Base-by-base conservation (phyloP, 495 filamentous ascomycete genomes). In the Rhypophila decipiens region DNA sequence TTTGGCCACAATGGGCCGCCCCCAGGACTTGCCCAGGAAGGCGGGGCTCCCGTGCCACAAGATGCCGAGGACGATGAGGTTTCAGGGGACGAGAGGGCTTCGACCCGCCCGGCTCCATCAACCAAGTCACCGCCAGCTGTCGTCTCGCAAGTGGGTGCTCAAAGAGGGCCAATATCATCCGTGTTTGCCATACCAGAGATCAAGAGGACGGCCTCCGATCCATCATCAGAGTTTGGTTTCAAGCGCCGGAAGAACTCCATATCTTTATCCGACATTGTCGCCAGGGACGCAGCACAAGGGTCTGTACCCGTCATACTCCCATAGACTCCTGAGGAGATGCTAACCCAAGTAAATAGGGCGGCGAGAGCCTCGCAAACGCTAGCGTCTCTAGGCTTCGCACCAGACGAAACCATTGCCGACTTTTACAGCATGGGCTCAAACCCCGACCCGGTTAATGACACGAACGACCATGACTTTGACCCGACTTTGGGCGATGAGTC, bases 371-470 rank as follows among this genome's bases (percentile, higher is more conserved):
- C 61, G 10, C 59, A 58, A 42, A 67, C 64, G 5, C 59, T 67
- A 8, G 55, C 55, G 3, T 59, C 61, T 15, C 64, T 67, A 1
- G 64, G 64, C 3, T 67, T 67, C 40, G 64, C 64, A 11, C 61
- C 61, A 0, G 62, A 61, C 51, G 64, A 67, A 39, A 67, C 64
- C 27, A 59, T 67, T 22, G 57, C 56, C 21, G 64, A 67, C 38
- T 67, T 67, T 27, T 64, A 65, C 46, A 58, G 35, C 44, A 65
- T 67, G 61, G 61, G 61, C 34, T 60, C 51, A 27, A 65, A 65
- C 36, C 63, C 63, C 3, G 63, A 66, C 24, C 63, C 60, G 12
- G 44, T 64, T 2, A 27, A 50, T 3, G 54, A 56, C 33, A 44
- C 37, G 4, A 52, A 40, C 42, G 46, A 51, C 12, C 43, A 49